These are phyloP conservation scores for Penicillium taxi DNA, from an alignment of 495 filamentous ascomycete genomes.

Conservation along the genomic window DNA sequence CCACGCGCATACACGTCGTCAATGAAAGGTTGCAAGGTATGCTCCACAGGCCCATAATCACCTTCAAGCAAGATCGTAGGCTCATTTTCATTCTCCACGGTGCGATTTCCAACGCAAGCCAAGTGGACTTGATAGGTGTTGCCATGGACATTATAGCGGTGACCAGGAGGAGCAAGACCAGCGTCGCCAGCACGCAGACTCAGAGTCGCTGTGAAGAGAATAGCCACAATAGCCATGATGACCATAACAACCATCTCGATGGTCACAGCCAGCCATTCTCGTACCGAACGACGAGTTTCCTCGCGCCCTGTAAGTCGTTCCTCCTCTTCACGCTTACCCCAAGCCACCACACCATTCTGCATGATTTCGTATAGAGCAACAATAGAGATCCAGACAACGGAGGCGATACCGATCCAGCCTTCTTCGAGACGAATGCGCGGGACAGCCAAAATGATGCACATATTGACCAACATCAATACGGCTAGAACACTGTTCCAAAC, in stretches of 20 bases:
- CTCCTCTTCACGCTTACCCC: conserved; percentile 89
- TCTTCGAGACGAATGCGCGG: conserved; percentile 69
- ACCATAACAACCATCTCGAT: conserved; percentile 61
- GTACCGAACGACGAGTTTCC: conserved; percentile 72
- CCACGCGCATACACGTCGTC: conserved; percentile 58
- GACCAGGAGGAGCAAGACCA: conserved; percentile 59
- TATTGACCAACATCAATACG: conserved; percentile 67
- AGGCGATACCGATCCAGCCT: conserved; percentile 80
- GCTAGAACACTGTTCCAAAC: conserved; percentile 58
- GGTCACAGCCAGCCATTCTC: conserved; percentile 79
- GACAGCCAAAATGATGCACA: conserved; percentile 69
- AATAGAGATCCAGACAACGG: conserved; percentile 65
- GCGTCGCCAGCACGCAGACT: conserved; percentile 70
- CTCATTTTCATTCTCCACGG: conserved; percentile 37
- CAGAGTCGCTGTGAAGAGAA: conserved; percentile 72
- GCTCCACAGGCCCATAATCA: conserved; percentile 69
- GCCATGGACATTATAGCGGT: conserved; percentile 68
- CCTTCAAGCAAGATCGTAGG: conserved; percentile 76
- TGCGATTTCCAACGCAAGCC: conserved; percentile 64
- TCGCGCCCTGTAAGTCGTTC: conserved; percentile 83
- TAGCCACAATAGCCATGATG: conserved; percentile 52
- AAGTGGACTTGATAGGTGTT: conserved; percentile 80
- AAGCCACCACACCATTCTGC: conserved; percentile 66
- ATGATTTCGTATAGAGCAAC: conserved; percentile 56
- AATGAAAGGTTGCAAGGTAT: conserved; percentile 59